Evolutionary conservation across 352 stramenopile species (phyloP).

Genomic region (Phytopythium oedochilum): DNA sequence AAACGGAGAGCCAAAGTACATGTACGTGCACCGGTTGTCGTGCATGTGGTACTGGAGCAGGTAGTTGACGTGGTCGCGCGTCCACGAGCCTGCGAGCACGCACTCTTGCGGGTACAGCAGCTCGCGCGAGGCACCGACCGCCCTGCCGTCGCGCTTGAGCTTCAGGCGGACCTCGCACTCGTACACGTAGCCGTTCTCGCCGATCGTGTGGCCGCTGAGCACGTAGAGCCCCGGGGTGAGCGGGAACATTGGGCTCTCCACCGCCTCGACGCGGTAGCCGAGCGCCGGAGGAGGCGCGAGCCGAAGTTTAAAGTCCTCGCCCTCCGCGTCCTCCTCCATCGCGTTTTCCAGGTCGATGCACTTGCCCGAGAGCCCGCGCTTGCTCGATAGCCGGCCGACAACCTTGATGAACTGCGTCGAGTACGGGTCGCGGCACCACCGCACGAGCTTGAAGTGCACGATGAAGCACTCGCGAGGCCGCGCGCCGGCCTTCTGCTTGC

Average conservation of each 20-base stretch:
- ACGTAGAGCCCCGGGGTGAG: conserved; percentile 49
- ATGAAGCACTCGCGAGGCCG: conserved; percentile 17
- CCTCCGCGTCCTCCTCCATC: conserved; percentile 13
- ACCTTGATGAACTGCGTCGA: conserved; percentile 13
- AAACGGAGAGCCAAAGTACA: conserved; percentile 40
- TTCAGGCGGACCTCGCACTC: conserved; percentile 36
- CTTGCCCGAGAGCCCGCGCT: conserved; percentile 10
- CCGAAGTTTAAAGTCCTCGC: conserved; percentile 24
- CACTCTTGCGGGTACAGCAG: conserved; percentile 50
- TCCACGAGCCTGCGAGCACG: conserved; percentile 41
- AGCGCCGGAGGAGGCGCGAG: background rate
- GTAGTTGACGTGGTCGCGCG: conserved; percentile 31
- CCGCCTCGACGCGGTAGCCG: conserved; percentile 12
- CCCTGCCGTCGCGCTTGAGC: conserved; percentile 31
- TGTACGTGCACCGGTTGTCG: conserved; percentile 43
- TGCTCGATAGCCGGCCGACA: conserved; percentile 10
- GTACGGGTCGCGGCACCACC: conserved; percentile 21
- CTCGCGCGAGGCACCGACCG: conserved; percentile 43
- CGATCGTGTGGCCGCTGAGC: conserved; percentile 51
- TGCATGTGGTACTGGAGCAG: conserved; percentile 49
- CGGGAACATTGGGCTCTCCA: conserved; percentile 27
- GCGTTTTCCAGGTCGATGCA: conserved; percentile 10
- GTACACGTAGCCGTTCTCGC: conserved; percentile 53
- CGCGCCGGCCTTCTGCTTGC: background rate
- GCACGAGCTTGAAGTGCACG: conserved; percentile 45